A percentile compares a stretch with the other conserved stretches of the same genome.
Conservation (phyloP, 2,329 filamentous ascomycete species). For the Sphaceloma murrayae region DNA sequence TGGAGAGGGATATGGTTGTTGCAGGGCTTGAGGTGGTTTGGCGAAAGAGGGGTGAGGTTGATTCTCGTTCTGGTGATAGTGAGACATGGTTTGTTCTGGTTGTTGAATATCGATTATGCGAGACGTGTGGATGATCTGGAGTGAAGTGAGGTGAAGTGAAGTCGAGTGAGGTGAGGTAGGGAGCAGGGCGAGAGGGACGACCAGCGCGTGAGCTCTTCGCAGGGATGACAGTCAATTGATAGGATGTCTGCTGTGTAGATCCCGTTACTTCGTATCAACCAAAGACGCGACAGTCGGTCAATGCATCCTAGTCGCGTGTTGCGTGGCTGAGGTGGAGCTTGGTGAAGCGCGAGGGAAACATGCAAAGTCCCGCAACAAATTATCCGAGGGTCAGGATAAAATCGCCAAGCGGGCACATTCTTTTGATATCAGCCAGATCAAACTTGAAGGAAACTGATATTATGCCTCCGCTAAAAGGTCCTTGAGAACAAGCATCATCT, state of each 20-base stretch:
- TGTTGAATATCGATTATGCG: not conserved
- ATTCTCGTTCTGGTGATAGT: constrained; percentile 3
- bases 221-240: not conserved
- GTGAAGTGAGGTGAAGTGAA: constrained; percentile 3
- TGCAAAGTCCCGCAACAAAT: no score
- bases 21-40: not conserved
- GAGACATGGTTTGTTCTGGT: not conserved
- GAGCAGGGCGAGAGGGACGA: not conserved
- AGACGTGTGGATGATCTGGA: not conserved
- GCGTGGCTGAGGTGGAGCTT: constrained; percentile 11
- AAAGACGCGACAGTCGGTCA: constrained; percentile 9
- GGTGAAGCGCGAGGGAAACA: constrained; percentile 5
- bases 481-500: no score
- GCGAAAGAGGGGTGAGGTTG: not conserved
- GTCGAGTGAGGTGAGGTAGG: constrained; percentile 3
- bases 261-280: not conserved
- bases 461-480: no score
- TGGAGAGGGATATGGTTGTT: not conserved
- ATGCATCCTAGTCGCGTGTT: constrained; percentile 12
- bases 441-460: no score
- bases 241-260: not conserved
- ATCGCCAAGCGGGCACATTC: no score
- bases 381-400: no score
- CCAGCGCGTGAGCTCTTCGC: not conserved
- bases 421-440: no score